These are phyloP conservation scores for Podosphaera aphanis DNA, from an alignment of 2,329 filamentous ascomycete genomes.

Conservation along the genomic window DNA sequence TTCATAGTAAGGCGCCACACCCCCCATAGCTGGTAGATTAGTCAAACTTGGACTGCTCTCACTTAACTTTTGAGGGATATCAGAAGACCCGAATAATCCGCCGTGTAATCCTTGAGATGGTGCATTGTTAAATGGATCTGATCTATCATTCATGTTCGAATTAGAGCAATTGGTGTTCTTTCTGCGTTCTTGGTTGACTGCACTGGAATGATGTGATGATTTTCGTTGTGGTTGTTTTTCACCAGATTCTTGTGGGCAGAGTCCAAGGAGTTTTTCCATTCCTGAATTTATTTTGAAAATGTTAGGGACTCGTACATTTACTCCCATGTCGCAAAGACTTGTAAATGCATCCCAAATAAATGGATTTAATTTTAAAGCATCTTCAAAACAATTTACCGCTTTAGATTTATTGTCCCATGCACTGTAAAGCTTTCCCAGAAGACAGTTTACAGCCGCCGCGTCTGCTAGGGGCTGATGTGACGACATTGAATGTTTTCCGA, in stretches of 20 bases:
- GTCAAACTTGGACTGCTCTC: constrained; percentile 17
- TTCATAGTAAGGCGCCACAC: constrained; percentile 22
- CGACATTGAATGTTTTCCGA: constrained; percentile 64
- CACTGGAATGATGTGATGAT: constrained; percentile 5
- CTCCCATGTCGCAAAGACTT: constrained; percentile 67
- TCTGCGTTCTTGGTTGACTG: constrained; percentile 11
- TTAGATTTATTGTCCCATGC: constrained; percentile 62
- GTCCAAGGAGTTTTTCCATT: constrained; percentile 26
- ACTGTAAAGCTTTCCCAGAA: constrained; percentile 71
- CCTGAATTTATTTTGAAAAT: constrained; percentile 60
- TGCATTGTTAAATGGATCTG: constrained; percentile 17
- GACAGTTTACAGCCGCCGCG: constrained; percentile 56
- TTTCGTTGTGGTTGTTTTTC: constrained; percentile 5
- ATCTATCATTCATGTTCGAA: constrained; percentile 10
- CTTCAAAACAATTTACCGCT: constrained; percentile 69
- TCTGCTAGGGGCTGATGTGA: constrained; percentile 57
- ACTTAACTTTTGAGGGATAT: constrained; percentile 15
- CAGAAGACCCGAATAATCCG: constrained; percentile 14
- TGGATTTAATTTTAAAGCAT: constrained; percentile 69
- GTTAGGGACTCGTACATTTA: constrained; percentile 58
- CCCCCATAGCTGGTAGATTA: constrained; percentile 14
- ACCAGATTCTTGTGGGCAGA: constrained; percentile 9
- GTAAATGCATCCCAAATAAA: constrained; percentile 98
- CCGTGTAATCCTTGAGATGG: constrained; percentile 9
- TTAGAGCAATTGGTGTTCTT: constrained; percentile 8